Base-by-base conservation (phyloP, 345 rosid genomes). In the Carallia brachiata region DNA sequence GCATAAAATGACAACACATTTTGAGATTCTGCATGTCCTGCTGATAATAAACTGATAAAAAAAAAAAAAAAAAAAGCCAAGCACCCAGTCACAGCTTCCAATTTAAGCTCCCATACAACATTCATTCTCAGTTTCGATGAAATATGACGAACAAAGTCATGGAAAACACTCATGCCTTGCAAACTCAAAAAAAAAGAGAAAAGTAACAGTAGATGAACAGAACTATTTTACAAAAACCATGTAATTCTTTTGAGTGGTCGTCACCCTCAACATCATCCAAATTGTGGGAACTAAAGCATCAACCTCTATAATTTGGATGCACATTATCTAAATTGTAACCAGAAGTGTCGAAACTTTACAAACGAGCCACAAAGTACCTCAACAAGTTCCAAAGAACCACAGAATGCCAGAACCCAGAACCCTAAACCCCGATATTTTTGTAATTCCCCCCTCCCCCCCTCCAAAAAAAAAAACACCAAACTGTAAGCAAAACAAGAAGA, bases 341-440 rank as follows among this genome's bases (percentile, higher is more conserved):
- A 18, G 0, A 48, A 32, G 16, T 1, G 36, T 15, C 36, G 44
- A 40, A 8, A 44, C 10, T 34, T 44, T 6, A 40, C 57, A 48
- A 56, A 69, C n/a, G 3, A 6, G 34, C 4, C 1, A 60, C 8
- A 23, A 48, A 60, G 19, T 48, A 52, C 1, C 37, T 17, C 5
- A 27, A 7, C 7, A 52, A 8, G 39, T 47, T 31, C 32, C 64
- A 50, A 47, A 63, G 23, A 23, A 23, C 23, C 23, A 23, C 23
- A 23, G 23, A 23, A 23, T 23, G 23, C 23, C 23, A 23, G 23
- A 23, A 23, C 23, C 23, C 23, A 23, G 23, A 52, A 27, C 40
- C 47, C 68, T 62, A 53, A 70, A 55, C 27, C 62, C 36, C n/a
- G 8, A n/a, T 12, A 53, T 36, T 44, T 44, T 10, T 52, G n/a